Conservation (phyloP, 1,284 basidiomycete species). For the Coriolopsis trogii region DNA sequence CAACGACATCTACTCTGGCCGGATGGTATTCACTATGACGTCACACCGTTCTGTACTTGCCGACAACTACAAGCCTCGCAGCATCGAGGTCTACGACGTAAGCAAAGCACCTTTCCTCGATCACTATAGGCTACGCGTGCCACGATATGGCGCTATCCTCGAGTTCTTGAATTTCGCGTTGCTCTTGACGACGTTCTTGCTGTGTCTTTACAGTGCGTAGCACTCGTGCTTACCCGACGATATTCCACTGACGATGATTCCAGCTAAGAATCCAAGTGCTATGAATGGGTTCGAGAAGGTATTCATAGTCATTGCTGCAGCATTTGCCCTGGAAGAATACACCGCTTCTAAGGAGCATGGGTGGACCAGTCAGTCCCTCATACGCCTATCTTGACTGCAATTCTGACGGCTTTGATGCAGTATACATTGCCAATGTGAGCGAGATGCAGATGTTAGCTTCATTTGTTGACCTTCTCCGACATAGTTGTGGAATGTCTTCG, state of each 20-base stretch:
- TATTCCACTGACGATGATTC: neutral
- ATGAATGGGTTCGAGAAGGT: constrained; percentile 66
- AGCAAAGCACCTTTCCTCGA: constrained; percentile 79
- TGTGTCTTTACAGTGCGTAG: constrained; percentile 69
- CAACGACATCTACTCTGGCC: constrained; percentile 79
- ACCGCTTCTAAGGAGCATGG: constrained; percentile 82
- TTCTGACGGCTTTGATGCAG: constrained; percentile 39
- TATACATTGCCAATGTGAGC: constrained; percentile 80
- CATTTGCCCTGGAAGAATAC: constrained; percentile 83
- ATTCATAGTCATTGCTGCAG: constrained; percentile 76
- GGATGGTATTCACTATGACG: constrained; percentile 66
- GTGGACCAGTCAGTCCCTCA: constrained; percentile 69
- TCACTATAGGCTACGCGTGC: constrained; percentile 85
- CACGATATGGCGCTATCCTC: constrained; percentile 76
- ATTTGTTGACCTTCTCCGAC: neutral
- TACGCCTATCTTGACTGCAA: neutral
- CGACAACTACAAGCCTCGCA: constrained; percentile 83
- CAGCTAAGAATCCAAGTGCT: constrained; percentile 58
- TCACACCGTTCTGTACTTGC: constrained; percentile 76
- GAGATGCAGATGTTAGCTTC: neutral
- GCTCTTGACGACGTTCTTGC: constrained; percentile 71
- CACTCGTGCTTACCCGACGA: neutral
- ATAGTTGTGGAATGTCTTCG: constrained; percentile 90
- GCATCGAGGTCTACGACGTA: constrained; percentile 77
- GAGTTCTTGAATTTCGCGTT: constrained; percentile 79